phyloP scores from a whole-genome alignment of 495 filamentous ascomycete genomes.

The Melanomma pulvis-pyrius region DNA sequence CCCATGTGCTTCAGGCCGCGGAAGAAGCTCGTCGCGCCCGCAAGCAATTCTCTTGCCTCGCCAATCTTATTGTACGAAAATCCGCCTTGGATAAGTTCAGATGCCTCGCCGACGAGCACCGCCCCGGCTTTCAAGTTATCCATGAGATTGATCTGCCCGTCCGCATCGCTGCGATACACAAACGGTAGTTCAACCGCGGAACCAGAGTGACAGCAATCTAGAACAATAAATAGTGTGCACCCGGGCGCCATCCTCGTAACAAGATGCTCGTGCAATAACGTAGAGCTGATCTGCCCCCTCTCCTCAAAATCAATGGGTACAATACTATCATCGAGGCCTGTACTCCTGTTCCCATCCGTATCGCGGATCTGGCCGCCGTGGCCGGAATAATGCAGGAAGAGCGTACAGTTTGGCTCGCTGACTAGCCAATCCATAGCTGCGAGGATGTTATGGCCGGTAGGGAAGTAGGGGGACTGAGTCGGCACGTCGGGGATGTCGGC shows the following conservation, averaged over 20 bases:
- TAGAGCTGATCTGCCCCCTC: constrained; percentile 56
- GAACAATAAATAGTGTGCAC: constrained; percentile 58
- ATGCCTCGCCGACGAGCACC: constrained; percentile 51
- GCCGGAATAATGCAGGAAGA: constrained; percentile 62
- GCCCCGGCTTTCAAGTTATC: constrained; percentile 59
- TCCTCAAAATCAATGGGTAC: constrained; percentile 58
- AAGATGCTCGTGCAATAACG: constrained; percentile 56
- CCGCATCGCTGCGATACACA: constrained; percentile 55
- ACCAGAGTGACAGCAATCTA: constrained; percentile 68
- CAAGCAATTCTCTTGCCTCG: constrained; percentile 58
- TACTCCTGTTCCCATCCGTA: constrained; percentile 41
- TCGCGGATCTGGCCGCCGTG: constrained; percentile 54
- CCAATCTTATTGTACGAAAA: constrained; percentile 53
- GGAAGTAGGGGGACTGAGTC: constrained; percentile 53
- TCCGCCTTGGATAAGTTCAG: constrained; percentile 56
- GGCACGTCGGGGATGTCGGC: constrained; percentile 54
- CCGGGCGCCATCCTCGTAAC: constrained; percentile 56
- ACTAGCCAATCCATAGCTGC: constrained; percentile 62
- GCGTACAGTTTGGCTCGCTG: constrained; percentile 51
- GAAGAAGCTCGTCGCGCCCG: constrained; percentile 60
- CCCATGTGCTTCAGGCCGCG: constrained; percentile 52
- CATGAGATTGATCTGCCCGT: constrained; percentile 58
- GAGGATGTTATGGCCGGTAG: constrained; percentile 59
- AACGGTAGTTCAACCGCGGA: constrained; percentile 63
- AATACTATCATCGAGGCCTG: constrained; percentile 58